Conservation (phyloP, 768 basidiomycete genomes). For the Amanita phalloides region DNA sequence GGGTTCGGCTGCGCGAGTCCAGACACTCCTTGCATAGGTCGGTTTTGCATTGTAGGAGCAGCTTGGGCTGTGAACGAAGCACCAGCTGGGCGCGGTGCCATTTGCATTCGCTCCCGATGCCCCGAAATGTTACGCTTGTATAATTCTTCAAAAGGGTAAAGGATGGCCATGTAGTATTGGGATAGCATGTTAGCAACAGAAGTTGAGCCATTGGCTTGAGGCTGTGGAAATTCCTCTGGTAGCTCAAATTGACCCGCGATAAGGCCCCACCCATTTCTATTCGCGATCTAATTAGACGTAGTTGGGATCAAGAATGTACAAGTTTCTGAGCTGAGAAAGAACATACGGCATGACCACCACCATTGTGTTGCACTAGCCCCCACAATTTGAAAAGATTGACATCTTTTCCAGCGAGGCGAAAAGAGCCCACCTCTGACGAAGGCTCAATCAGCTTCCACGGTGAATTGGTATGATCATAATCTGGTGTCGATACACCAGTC, state of each 20-base stretch:
- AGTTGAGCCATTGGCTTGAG: slow-evolving; percentile 35
- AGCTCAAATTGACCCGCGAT: slow-evolving; percentile 49
- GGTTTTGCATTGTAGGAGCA: slow-evolving; percentile 13
- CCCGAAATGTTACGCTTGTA: slow-evolving; percentile 55
- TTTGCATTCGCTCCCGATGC: slow-evolving; percentile 44
- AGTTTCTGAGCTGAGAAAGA: slow-evolving; percentile 1
- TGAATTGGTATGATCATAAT: slow-evolving; percentile 53
- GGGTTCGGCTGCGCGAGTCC: slow-evolving; percentile 3
- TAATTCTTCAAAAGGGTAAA: slow-evolving; percentile 63
- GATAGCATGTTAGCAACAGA: slow-evolving; percentile 41
- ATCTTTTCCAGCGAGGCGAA: slow-evolving; percentile 65
- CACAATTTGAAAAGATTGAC: slow-evolving; percentile 71
- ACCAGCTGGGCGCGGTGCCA: slow-evolving; percentile 26
- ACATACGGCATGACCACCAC: slow-evolving; percentile 54
- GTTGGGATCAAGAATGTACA: slow-evolving; percentile 10
- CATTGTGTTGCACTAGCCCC: slow-evolving; percentile 45
- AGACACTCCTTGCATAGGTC: slow-evolving; percentile 13
- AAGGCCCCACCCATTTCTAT: slow-evolving; percentile 45
- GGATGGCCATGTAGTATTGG: slow-evolving; percentile 49
- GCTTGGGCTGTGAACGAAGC: slow-evolving; percentile 17
- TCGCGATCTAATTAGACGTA: slow-evolving; percentile 27
- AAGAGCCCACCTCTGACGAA: slow-evolving; percentile 47
- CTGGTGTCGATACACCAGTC: slow-evolving; percentile 46
- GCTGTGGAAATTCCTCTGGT: slow-evolving; percentile 40
- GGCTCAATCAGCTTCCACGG: slow-evolving; percentile 60